A percentile compares a stretch with the other conserved stretches of the same genome.
Conservation (phyloP, 108 stramenopile species). For the Skeletonema costatum region DNA sequence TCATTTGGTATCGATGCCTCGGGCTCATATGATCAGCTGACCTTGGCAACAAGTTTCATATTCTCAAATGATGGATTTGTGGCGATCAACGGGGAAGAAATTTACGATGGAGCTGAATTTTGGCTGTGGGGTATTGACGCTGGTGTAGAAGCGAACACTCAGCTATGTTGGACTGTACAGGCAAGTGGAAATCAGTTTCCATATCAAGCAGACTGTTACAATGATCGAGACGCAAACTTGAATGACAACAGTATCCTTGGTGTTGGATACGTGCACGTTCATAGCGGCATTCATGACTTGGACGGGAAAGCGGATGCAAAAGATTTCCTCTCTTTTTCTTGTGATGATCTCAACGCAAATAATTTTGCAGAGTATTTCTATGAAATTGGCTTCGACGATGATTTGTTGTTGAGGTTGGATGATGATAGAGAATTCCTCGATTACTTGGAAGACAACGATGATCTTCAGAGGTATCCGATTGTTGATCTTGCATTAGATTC, state of each 20-base stretch:
- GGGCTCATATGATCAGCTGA: neutral
- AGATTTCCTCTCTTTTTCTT: neutral
- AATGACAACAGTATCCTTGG: neutral
- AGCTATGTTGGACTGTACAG: slow-evolving; percentile 7
- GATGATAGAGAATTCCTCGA: neutral
- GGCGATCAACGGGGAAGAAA: slow-evolving; percentile 7
- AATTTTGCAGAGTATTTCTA: neutral
- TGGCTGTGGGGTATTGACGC: slow-evolving; percentile 5
- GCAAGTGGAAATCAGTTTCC: neutral
- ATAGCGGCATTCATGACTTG: neutral
- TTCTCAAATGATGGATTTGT: slow-evolving; percentile 10
- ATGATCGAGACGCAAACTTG: neutral
- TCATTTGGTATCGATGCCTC: slow-evolving; percentile 7
- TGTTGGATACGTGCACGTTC: neutral
- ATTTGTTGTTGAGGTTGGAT: neutral
- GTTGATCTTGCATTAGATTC: neutral
- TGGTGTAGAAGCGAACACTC: slow-evolving; percentile 7
- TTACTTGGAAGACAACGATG: neutral
- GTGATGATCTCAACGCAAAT: neutral
- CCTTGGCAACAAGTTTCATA: neutral
- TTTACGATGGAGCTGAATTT: neutral
- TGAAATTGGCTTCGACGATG: neutral
- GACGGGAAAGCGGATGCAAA: neutral
- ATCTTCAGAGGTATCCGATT: neutral
- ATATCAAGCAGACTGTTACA: neutral